Conservation (phyloP, 106 monocot species). For the Narthecium ossifragum region DNA sequence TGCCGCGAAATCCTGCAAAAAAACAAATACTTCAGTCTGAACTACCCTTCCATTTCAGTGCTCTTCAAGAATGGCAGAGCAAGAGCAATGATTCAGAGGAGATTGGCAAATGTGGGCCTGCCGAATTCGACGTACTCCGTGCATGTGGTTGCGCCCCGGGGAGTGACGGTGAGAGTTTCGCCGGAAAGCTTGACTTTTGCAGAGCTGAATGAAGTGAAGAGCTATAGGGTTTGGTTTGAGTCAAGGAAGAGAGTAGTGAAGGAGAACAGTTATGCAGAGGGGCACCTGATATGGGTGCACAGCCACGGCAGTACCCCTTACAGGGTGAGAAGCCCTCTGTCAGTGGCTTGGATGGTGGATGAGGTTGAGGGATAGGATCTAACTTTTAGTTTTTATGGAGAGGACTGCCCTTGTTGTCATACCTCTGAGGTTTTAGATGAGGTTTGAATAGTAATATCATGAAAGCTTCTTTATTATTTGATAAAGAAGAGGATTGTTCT, state of each 20-base stretch:
- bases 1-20: constrained; percentile 22
- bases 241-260: constrained; percentile 16
- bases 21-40: constrained; percentile 51
- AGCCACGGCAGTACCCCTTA: constrained; percentile 9
- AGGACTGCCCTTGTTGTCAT: no score
- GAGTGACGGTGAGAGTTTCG: constrained; percentile 43
- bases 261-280: constrained; percentile 29
- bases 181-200: constrained; percentile 46
- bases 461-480: constrained; percentile 10
- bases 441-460: no score
- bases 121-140: constrained; percentile 46
- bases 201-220: constrained; percentile 34
- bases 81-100: constrained; percentile 27
- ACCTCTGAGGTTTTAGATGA: no score
- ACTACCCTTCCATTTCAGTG: constrained; percentile 82
- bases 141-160: constrained; percentile 26
- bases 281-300: constrained; percentile 57
- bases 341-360: constrained; percentile 42
- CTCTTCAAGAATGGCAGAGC: constrained; percentile 34
- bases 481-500: constrained; percentile 9
- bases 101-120: constrained; percentile 59
- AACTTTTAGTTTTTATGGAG: no score
- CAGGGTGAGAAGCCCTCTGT: constrained; percentile 75
- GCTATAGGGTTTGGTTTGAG: constrained; percentile 49
- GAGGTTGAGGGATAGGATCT: background rate